Base-by-base conservation (phyloP, 163 green algal genomes). In the Scenedesmus sp. region DNA sequence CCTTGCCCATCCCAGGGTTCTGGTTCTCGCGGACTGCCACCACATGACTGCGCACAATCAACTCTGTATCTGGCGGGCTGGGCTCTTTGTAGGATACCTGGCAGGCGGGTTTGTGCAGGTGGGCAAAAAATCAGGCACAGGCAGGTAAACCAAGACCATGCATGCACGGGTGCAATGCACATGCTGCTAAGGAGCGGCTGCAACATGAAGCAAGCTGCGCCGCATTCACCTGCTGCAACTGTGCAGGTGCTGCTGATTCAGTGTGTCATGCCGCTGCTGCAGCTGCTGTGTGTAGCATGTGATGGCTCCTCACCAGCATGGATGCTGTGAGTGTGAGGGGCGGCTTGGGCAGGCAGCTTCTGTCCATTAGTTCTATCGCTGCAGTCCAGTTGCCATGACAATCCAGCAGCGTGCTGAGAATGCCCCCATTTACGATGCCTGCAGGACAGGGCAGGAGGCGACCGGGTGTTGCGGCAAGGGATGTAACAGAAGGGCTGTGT, bases 321-420 rank as follows among this genome's bases (percentile, higher is more conserved):
- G 96, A 94, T 16, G 93, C 93, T 0, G 97, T 98, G 9, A 98
- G 94, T 5, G 96, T 99, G 42, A 98, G 93, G 0, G 96, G 96
- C 1, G 97, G 97, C 65, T 94, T 94, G 3, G 97, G 95, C 70
- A 98, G 90, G 56, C 92, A 95, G 6, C 92, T 93, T 43, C 94
- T 91, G 91, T 99, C 96, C 97, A 99, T 98, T 3, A 98, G 93
- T 0, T 95, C 93, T 16, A 98, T 95, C 1, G 96, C 97, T 9
- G 96, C 96, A 26, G 95, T 97, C 97, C 97, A 98, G 92, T 97
- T 97, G 53, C 89, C 83, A 30, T 90, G 87, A 93, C 85, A 91
- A 61, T 91, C 97, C 85, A 99, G 95, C 20, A 97, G 42, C 1
- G 95, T 94, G 24, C 92, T 94, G 0, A 99, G 81, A 24, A 98